These are phyloP conservation scores for Rhodocollybia butyracea DNA, from an alignment of 768 basidiomycete species.

Conservation along the genomic window DNA sequence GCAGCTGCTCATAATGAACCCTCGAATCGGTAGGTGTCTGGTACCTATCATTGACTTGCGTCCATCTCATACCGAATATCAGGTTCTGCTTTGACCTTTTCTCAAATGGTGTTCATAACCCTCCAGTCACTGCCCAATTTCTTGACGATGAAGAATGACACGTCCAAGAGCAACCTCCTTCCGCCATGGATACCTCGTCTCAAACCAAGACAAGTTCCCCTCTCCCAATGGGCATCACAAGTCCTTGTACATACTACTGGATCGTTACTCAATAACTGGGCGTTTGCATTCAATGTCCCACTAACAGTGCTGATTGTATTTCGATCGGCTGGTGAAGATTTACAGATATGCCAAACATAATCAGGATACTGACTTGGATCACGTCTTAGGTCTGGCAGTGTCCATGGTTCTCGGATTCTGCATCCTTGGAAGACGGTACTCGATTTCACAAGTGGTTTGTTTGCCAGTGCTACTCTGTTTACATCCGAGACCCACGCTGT, in stretches of 20 bases:
- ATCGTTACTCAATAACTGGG: slow-evolving; percentile 78
- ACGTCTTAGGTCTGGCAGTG: slow-evolving; percentile 59
- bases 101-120: slow-evolving; percentile 80
- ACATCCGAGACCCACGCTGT: background rate
- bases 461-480: background rate
- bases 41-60: background rate
- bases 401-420: slow-evolving; percentile 73
- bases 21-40: slow-evolving; percentile 55
- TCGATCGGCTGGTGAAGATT: slow-evolving; percentile 65
- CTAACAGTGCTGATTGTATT: slow-evolving; percentile 81
- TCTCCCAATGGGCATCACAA: slow-evolving; percentile 66
- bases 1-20: slow-evolving; percentile 64
- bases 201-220: slow-evolving; percentile 65
- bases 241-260: slow-evolving; percentile 65
- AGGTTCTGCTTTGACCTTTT: slow-evolving; percentile 84
- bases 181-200: slow-evolving; percentile 42
- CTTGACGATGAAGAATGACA: slow-evolving; percentile 34
- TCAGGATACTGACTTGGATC: slow-evolving; percentile 4
- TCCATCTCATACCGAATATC: background rate
- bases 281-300: slow-evolving; percentile 73
- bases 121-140: slow-evolving; percentile 64
- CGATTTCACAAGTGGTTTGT: slow-evolving; percentile 57
- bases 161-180: background rate
- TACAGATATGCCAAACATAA: background rate
- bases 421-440: slow-evolving; percentile 58